phyloP scores from a whole-genome alignment of 2,329 filamentous ascomycete species.

The Trichoderma sp. region DNA sequence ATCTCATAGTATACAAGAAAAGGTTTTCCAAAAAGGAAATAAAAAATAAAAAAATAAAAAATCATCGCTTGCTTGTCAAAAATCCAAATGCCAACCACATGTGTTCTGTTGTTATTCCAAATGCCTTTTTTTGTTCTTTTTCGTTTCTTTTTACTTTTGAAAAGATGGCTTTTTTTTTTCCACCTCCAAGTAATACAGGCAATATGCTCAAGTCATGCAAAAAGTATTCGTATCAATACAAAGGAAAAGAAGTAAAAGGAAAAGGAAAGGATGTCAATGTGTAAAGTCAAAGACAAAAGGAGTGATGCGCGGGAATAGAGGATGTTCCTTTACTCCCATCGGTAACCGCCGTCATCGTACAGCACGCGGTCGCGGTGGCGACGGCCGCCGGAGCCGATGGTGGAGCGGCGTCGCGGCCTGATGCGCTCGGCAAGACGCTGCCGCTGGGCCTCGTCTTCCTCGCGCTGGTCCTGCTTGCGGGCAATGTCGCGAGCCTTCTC shows the following conservation, averaged over 20 bases:
- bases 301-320: neutral
- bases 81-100: conserved; percentile 7
- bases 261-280: neutral
- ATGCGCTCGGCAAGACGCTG: conserved; percentile 42
- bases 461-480: conserved; percentile 30
- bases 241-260: conserved; percentile 1
- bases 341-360: conserved; percentile 41
- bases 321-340: conserved; percentile 36
- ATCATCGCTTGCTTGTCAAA: conserved; percentile 8
- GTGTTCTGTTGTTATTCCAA: neutral
- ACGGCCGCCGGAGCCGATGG: conserved; percentile 36
- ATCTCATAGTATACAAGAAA: conserved; percentile 9
- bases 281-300: neutral
- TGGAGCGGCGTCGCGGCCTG: conserved; percentile 37
- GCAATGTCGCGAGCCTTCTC: conserved; percentile 29
- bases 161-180: neutral
- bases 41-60: neutral
- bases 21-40: neutral
- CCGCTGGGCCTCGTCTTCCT: conserved; percentile 33
- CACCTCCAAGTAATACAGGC: neutral
- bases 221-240: conserved; percentile 1
- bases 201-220: neutral
- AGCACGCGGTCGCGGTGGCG: conserved; percentile 35
- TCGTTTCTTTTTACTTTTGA: conserved; percentile 4
- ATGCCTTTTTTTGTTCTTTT: neutral